Conservation (phyloP, 2,329 filamentous ascomycete genomes). For the Pseudopithomyces chartarum region DNA sequence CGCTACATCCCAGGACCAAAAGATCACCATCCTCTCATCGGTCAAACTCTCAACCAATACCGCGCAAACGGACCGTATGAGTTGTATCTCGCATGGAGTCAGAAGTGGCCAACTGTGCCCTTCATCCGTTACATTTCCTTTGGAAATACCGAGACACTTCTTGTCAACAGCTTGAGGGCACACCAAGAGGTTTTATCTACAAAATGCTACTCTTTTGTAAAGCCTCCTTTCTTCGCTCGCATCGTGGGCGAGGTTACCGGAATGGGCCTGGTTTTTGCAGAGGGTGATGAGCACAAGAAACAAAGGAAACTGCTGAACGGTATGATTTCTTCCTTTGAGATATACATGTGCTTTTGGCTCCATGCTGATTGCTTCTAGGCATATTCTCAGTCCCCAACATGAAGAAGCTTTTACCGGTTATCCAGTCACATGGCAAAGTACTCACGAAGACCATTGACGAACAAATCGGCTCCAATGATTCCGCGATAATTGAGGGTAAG, state of each 20-base stretch:
- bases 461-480: not conserved
- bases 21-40: conserved; percentile 13
- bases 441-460: conserved; percentile 22
- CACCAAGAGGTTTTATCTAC: conserved; percentile 16
- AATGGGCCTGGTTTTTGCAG: conserved; percentile 13
- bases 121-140: conserved; percentile 19
- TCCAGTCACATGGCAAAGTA: conserved; percentile 39
- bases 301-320: conserved; percentile 40
- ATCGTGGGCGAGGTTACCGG: conserved; percentile 21
- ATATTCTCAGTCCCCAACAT: conserved; percentile 46
- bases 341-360: not conserved
- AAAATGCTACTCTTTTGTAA: conserved; percentile 20
- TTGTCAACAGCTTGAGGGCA: conserved; percentile 16
- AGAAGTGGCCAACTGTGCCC: conserved; percentile 11
- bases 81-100: conserved; percentile 14
- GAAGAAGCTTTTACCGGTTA: conserved; percentile 46
- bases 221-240: conserved; percentile 15
- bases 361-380: conserved; percentile 14
- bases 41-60: conserved; percentile 18
- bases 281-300: conserved; percentile 13
- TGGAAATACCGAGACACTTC: conserved; percentile 16
- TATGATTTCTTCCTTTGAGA: not conserved
- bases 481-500: conserved; percentile 4
- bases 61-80: conserved; percentile 15
- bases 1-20: conserved; percentile 19